Evolutionary conservation across 2,329 filamentous ascomycete genomes (phyloP), one percentile per base, ranked within the genome.

Genomic region (Exophiala oligosperma): DNA sequence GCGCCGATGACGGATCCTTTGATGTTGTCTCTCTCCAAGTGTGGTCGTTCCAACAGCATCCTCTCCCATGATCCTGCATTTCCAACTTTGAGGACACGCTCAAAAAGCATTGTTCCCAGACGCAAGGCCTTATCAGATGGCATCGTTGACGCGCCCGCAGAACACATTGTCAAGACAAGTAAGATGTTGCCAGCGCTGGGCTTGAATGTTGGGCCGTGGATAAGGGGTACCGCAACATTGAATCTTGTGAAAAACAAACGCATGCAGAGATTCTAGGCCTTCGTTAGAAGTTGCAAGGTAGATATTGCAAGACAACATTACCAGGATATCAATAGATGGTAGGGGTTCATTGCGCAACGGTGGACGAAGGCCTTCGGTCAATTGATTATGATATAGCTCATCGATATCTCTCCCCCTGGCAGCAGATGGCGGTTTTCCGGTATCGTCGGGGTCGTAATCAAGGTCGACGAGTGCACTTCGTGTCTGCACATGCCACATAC

Each of bases 211-310:
- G 61, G 54, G 5, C 32, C 46, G 43, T 63, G 61, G 14, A 63
- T 35, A 2, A 63, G 7, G 41, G 61, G 61, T 37, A 63, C 26
- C 1, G 52, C 44, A 35, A 53, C 38, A 41, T 61, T 56, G 44
- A 61, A 63, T 4, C 57, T 47, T 7, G 52, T 53, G 68, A 86
- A 86, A 70, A 82, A 87, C 1, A 86, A 49, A 35, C 64, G 65
- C 6, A 68, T 60, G 40, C 64, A 67, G 12, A 68, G 54, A 48
- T 67, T 65, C 38, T 41, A 11, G 12, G 38, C 6, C 38, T 41
- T 41, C 5, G 17, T 41, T 41, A 41, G 35, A 37, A 7, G 35
- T 17, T 37, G 35, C 8, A 37, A 37, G 7, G 14, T 37, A 37
- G 14, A 37, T 8, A 8, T 7, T 7, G 35, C 35, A 37, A 37